Evolutionary conservation across 164 flowering plant species (phyloP), one percentile per base, ranked within the genome.

Genomic region (Santalum album): DNA sequence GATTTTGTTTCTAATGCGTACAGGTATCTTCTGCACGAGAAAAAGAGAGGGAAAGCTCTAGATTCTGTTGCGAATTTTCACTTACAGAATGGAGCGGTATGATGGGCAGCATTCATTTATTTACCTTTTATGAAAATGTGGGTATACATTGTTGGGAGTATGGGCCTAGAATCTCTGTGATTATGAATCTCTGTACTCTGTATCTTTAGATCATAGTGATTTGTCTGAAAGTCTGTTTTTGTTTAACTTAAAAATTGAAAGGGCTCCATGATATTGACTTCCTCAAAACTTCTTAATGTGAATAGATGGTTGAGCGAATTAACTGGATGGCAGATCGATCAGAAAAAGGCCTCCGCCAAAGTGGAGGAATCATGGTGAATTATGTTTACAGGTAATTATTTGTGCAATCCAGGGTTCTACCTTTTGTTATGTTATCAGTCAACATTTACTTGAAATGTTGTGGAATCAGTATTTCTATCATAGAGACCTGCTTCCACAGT

Each of bases 271-370:
- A 38, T 38, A 9, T 38, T 38, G 42, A 38, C 42, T 38, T 38
- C 1, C 36, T 1, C 36, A 38, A 38, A 11, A 5, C 19, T 9
- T 35, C 35, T 43, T 29, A 26, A 23, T 38, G 25, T 60, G 53
- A 1, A 44, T 54, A 90, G 92, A 84, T 84, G 84, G 42, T 91
- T 47, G 92, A 81, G 59, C 78, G 92, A 63, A 62, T 86, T 51
- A 91, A 91, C 43, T 88, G 96, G 98, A 79, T 86, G 96, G 95
- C 96, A 25, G 92, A 91, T 67, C 71, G 72, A 61, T 91, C 92
- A 44, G 84, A 74, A 47, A 88, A 84, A 58, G 96, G 96, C 34
- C 74, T 86, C 54, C 51, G 16, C 55, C 96, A 91, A 70, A 91
- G 98, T 69, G 90, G 77, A 40, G 89, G 95, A 40, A 88, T 91